Base-by-base conservation (phyloP, 257 asterid genomes). In the Scutellaria minor region DNA sequence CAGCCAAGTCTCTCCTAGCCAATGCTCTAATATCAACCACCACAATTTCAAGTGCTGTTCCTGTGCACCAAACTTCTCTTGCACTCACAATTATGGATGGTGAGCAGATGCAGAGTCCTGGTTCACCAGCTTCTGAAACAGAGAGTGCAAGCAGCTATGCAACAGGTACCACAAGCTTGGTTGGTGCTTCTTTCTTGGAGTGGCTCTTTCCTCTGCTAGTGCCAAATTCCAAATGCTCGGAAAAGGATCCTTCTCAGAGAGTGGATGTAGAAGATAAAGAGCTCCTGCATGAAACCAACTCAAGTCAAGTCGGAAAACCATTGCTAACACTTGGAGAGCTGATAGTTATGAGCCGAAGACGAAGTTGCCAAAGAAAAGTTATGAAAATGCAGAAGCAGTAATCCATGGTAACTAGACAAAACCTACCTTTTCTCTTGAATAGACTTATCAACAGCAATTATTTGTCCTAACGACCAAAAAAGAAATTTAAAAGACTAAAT, bases 321-420 rank as follows among this genome's bases (percentile, higher is more conserved):
- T 83, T 86, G 80, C 81, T 82, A 64, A 94, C 97, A 45, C 98
- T 91, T 35, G 99, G 90, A 44, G 99, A 94, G 88, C 89, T 94
- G 58, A 91, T 94, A 75, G 83, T 84, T 77, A 91, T 94, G 96
- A 94, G 99, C 84, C 79, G 95, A 57, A 79, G 97, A 83, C 80
- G 88, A 77, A 93, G 97, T 79, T 87, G 85, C 75, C 93, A 83
- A 54, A 81, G 84, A 72, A 94, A 83, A 73, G 85, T 84, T 14
- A 44, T 7, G 10, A 82, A 79, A 73, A 74, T 83, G 82, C 83
- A 66, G 42, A 83, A 82, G 70, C 87, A 84, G 75, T 52, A 61
- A 39, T 79, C 90, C 69, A 81, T 78, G 96, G 97, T 90, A 84
- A 75, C 54, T 37, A 73, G 11, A 6, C 6, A 7, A 60, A 66